Base-by-base conservation (phyloP, 164 flowering plant species). In the Umbellularia californica region DNA sequence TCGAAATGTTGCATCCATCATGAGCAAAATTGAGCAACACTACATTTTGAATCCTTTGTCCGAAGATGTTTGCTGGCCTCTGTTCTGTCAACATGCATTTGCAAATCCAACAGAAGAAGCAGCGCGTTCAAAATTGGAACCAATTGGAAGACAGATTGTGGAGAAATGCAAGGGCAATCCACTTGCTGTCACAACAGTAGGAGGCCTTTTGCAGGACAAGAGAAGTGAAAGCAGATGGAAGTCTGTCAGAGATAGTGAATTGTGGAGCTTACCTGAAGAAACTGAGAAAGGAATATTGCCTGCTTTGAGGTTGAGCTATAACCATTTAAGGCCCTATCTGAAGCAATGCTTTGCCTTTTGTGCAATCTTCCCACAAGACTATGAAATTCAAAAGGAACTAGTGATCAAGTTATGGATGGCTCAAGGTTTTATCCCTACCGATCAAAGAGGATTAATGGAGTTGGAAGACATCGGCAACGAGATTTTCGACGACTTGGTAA, bases 261-360 rank as follows among this genome's bases (percentile, higher is more conserved):
- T 65, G 2, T 76, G 78, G 78, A 22, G 51, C 9, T 27, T 22
- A 52, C 0, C 0, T 15, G 9, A 13, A 13, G 19, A 51, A 30
- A 58, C 2, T 30, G 50, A 25, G 10, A 0, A n/a, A 4, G 51
- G 1, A 12, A 50, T 69, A 1, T 28, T 71, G 9, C 50, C 70
- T 4, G 70, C 33, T 64, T 13, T 76, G 25, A 47, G 11, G 17
- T 65, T 76, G 28, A 50, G 78, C 68, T 76, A 76, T n/a, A n/a
- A 50, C n/a, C 25, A 65, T 33, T 27, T 76, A 25, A 15, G 3
- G 20, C n/a, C 78, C 13, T 22, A 65, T 20, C 41, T 28, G 12
- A 75, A 62, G 50, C 60, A 69, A 9, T 75, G 77, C 58, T 70
- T 75, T 24, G 30, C 35, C 1, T 69, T 70, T 27, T 75, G 73